Base-by-base conservation (phyloP, 2,329 filamentous ascomycete genomes). In the Exophiala lecanii-corni region DNA sequence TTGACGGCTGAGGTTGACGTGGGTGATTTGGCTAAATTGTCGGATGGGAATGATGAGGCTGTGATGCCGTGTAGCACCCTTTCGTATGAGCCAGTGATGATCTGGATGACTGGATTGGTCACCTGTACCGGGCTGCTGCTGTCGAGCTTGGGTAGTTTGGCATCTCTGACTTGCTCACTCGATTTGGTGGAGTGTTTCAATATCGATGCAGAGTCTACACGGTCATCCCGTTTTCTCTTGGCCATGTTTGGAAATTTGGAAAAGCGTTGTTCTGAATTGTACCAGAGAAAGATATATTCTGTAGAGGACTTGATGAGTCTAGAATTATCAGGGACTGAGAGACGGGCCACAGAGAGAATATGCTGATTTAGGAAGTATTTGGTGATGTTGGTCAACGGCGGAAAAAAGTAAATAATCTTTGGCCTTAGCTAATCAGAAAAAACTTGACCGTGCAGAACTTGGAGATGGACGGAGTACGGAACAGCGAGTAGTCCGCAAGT, bases 11-110 rank as follows among this genome's bases (percentile, higher is more conserved):
- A 25, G 54, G 31, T 4, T 40, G 41, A 17, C 56, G 42, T 49
- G 55, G 49, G 21, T 56, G 50, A 32, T 19, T 41, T 35, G 17
- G 75, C 71, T 39, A 94, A 71, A 2, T 79, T 79, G 23, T 6
- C 7, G 23, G 6, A 12, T 26, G 12, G 12, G 23, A 12, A 26
- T 12, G 12, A 12, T 26, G 23, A 26, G n/a, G 85, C 89, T 5
- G 85, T 87, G 57, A 96, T 75, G 47, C 92, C 92, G 64, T 98
- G 92, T 15, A 98, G 76, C 37, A 94, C 81, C 52, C 89, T 79
- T 62, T 98, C 92, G 68, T 98, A 98, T 40, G 89, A 96, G 36
- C 92, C 92, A 5, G 88, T 83, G 47, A 97, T 76, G 54, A 98
- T 83, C 65, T 97, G 92, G 46, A 97, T 74, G 10, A 48, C 44